Percentiles rank a stretch among this genome's conserved stretches.
Conservation (phyloP, 2,329 filamentous ascomycete species). For the Penicillium sp. region DNA sequence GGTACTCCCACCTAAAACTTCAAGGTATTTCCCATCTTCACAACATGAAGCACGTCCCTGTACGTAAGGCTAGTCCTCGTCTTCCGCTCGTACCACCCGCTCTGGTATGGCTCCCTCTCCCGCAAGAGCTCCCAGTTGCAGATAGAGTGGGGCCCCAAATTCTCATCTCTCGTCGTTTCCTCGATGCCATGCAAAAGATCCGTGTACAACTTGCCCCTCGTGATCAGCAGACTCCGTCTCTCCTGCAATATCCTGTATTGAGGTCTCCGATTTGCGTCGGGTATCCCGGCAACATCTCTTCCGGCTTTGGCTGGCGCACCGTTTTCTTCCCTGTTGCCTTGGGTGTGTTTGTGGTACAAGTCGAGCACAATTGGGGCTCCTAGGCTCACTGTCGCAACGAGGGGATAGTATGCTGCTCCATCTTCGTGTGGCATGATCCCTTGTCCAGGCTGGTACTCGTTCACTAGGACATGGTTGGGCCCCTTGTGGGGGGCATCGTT, state of each 20-base stretch:
- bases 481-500: slow-evolving; percentile 65
- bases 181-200: slow-evolving; percentile 61
- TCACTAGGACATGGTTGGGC: slow-evolving; percentile 90
- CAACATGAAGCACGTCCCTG: slow-evolving; percentile 80
- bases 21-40: slow-evolving; percentile 67
- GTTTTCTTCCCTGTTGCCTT: slow-evolving; percentile 26
- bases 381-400: slow-evolving; percentile 88
- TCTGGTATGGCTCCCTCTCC: slow-evolving; percentile 35
- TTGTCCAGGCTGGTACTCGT: slow-evolving; percentile 82
- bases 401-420: slow-evolving; percentile 77
- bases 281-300: not conserved
- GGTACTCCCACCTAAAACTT: slow-evolving; percentile 45
- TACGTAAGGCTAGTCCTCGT: slow-evolving; percentile 64
- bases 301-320: slow-evolving; percentile 1
- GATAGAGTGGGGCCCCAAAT: slow-evolving; percentile 53
- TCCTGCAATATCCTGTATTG: slow-evolving; percentile 73
- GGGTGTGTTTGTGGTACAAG: slow-evolving; percentile 60
- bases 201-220: slow-evolving; percentile 52
- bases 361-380: slow-evolving; percentile 75
- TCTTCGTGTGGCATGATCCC: slow-evolving; percentile 99
- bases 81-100: slow-evolving; percentile 47
- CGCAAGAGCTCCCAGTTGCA: slow-evolving; percentile 59
- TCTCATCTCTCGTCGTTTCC: slow-evolving; percentile 58
- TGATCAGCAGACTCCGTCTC: slow-evolving; percentile 67
- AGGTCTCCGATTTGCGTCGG: not conserved